A percentile compares a stretch with the other conserved stretches of the same genome.
phyloP scores from a whole-genome alignment of 352 stramenopile species.

The Globisporangium splendens region DNA sequence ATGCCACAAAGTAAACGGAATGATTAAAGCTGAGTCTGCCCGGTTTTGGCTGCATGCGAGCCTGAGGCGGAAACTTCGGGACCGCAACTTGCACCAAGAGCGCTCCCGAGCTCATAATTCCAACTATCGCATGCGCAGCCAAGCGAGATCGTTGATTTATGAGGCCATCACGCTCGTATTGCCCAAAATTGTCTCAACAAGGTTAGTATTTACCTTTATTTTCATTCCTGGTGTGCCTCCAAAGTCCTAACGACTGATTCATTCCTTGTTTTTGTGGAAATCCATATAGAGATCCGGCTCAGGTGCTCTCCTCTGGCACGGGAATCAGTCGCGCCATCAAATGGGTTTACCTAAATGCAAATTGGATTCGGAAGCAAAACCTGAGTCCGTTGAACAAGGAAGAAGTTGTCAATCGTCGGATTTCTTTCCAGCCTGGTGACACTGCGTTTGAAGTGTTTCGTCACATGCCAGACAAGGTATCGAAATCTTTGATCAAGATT shows the following conservation, averaged over 20 bases:
- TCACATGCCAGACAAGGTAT: constrained; percentile 84
- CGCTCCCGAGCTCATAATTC: constrained; percentile 47
- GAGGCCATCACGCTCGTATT: constrained; percentile 74
- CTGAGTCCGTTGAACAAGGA: constrained; percentile 37
- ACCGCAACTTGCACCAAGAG: constrained; percentile 37
- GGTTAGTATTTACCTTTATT: constrained; percentile 24
- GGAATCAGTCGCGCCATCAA: constrained; percentile 76
- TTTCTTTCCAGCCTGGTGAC: constrained; percentile 56
- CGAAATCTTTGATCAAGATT: neutral
- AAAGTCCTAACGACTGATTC: constrained; percentile 2
- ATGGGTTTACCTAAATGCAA: constrained; percentile 84
- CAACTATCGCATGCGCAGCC: constrained; percentile 42
- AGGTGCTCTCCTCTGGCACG: constrained; percentile 63
- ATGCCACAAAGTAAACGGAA: constrained; percentile 79
- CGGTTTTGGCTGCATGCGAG: constrained; percentile 83
- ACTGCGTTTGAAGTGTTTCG: constrained; percentile 81
- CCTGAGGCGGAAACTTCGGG: constrained; percentile 63
- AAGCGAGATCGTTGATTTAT: constrained; percentile 70
- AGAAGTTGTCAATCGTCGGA: constrained; percentile 9
- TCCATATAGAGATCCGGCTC: constrained; percentile 53
- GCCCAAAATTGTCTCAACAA: constrained; percentile 67
- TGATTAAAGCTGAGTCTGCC: constrained; percentile 79
- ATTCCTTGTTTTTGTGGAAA: neutral
- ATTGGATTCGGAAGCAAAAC: constrained; percentile 77
- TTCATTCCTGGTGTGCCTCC: no score